Evolutionary conservation across 2,329 filamentous ascomycete species (phyloP).

Genomic region (Scortechinia acanthostroma): DNA sequence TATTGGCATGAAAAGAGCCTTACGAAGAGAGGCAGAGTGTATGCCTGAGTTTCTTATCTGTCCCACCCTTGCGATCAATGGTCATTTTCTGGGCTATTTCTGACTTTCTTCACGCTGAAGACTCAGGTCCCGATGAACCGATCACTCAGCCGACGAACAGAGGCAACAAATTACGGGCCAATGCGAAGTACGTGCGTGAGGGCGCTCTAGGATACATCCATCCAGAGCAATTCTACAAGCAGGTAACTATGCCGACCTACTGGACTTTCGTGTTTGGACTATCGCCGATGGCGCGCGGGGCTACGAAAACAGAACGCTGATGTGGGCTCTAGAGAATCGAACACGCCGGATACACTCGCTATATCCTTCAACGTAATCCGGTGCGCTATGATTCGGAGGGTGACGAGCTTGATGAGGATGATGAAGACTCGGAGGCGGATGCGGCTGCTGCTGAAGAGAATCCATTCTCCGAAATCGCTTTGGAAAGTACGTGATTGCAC

Average conservation of each 20-base stretch:
- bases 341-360: constrained; percentile 53
- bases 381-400: constrained; percentile 56
- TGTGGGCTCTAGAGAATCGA: constrained; percentile 37
- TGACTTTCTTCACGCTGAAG: constrained; percentile 12
- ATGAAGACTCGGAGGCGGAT: constrained; percentile 48
- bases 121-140: constrained; percentile 39
- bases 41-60: constrained; percentile 3
- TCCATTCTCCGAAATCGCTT: constrained; percentile 46
- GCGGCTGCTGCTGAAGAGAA: constrained; percentile 50
- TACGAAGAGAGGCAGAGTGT: constrained; percentile 36
- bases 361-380: constrained; percentile 51
- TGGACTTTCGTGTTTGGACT: neutral
- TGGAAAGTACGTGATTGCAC: constrained; percentile 37
- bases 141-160: constrained; percentile 46
- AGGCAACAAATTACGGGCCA: constrained; percentile 52
- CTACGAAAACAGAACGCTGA: constrained; percentile 3
- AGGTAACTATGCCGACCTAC: constrained; percentile 29
- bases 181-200: constrained; percentile 45
- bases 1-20: constrained; percentile 40
- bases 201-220: constrained; percentile 40
- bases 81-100: too few species aligned
- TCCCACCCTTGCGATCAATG: neutral
- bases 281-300: neutral
- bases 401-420: constrained; percentile 48
- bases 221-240: constrained; percentile 42